Conservation (phyloP, 2,329 filamentous ascomycete genomes). For the Bisporella sp. region DNA sequence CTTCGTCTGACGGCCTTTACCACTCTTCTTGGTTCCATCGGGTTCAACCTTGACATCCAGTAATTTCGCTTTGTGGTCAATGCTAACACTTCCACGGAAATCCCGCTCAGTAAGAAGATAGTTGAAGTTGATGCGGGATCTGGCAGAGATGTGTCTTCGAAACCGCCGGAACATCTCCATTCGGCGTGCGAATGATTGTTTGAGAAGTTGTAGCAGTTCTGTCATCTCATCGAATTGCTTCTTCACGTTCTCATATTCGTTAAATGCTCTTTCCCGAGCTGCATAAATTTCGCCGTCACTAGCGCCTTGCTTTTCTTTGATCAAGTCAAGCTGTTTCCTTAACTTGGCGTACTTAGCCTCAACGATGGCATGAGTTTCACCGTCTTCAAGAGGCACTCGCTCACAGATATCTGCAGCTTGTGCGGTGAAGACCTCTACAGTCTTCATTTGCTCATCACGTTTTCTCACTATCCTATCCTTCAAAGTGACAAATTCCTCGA, state of each 20-base stretch:
- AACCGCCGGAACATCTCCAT: conserved; percentile 74
- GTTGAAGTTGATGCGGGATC: conserved; percentile 77
- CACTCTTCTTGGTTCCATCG: conserved; percentile 60
- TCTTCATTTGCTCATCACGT: conserved; percentile 29
- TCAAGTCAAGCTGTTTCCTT: conserved; percentile 48
- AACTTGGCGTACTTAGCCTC: conserved; percentile 49
- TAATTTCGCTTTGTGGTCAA: conserved; percentile 68
- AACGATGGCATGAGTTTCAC: conserved; percentile 53
- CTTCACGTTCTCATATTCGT: conserved; percentile 34
- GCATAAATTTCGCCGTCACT: conserved; percentile 56
- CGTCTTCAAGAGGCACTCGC: conserved; percentile 56
- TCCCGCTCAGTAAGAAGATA: conserved; percentile 84
- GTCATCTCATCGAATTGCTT: conserved; percentile 38
- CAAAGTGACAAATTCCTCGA: conserved; percentile 41
- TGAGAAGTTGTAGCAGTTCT: conserved; percentile 36
- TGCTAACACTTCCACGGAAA: conserved; percentile 73
- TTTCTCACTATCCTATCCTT: conserved; percentile 40
- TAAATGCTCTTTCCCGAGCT: conserved; percentile 34
- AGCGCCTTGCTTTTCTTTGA: conserved; percentile 52
- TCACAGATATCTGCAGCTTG: conserved; percentile 46
- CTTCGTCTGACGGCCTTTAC: conserved; percentile 73
- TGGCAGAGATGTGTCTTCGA: conserved; percentile 76
- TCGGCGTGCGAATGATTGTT: conserved; percentile 59
- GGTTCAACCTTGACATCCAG: conserved; percentile 74
- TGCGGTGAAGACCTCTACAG: conserved; percentile 45